phyloP scores from a whole-genome alignment of 1,284 basidiomycete genomes.

The Singerocomus inundabilis region DNA sequence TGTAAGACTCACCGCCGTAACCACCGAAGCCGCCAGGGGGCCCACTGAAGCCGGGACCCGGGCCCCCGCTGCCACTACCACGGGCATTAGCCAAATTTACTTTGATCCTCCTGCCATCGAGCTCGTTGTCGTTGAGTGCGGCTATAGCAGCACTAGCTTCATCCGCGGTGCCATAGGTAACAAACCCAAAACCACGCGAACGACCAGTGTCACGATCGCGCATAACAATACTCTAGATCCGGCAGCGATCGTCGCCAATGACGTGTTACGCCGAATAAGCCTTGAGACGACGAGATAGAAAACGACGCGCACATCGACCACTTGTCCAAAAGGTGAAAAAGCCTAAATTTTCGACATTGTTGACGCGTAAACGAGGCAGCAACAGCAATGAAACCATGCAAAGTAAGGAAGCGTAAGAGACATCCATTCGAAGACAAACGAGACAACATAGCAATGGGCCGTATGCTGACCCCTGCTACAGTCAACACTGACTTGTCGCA shows the following conservation, averaged over 20 bases:
- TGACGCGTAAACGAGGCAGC: constrained; percentile 22
- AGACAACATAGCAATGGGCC: constrained; percentile 38
- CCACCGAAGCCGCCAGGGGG: constrained; percentile 28
- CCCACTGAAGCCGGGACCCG: constrained; percentile 21
- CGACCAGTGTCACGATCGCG: constrained; percentile 96
- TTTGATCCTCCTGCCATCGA: constrained; percentile 91
- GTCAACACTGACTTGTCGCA: constrained; percentile 77
- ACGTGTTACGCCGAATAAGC: constrained; percentile 22
- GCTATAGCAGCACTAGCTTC: constrained; percentile 84
- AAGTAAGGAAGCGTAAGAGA: constrained; percentile 30
- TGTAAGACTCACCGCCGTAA: constrained; percentile 20
- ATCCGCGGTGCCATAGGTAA: constrained; percentile 61
- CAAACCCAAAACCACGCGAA: constrained; percentile 96
- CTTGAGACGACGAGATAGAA: constrained; percentile 35
- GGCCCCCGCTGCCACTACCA: constrained; percentile 47
- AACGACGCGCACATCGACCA: constrained; percentile 71
- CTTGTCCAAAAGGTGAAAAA: constrained; percentile 64
- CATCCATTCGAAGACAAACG: constrained; percentile 28
- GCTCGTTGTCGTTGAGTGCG: constrained; percentile 85
- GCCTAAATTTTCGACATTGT: constrained; percentile 53
- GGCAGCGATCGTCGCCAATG: constrained; percentile 4
- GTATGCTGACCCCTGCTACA: constrained; percentile 35
- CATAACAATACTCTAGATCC: constrained; percentile 86
- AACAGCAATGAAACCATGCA: constrained; percentile 36
- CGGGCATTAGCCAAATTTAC: constrained; percentile 95